Evolutionary conservation across 1,139 yeast genomes (phyloP).

Genomic region (Pichia sp.): DNA sequence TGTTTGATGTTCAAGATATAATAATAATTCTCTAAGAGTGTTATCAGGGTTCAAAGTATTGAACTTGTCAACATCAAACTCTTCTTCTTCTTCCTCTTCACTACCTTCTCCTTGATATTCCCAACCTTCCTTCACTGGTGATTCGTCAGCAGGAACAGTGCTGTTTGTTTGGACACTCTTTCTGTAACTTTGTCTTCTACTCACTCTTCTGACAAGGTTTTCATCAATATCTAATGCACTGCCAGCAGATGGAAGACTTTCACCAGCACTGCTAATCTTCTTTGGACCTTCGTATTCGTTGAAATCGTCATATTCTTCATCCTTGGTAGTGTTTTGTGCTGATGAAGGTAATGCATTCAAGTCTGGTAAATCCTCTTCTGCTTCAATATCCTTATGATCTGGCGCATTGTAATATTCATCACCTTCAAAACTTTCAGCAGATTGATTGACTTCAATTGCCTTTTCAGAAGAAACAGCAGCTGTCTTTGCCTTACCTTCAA

Average conservation of each 20-base stretch:
- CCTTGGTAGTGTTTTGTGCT: not conserved
- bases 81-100: conserved; percentile 26
- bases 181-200: conserved; percentile 12
- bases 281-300: conserved; percentile 6
- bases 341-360: no score
- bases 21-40: conserved; percentile 78
- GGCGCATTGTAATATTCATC: conserved; percentile 4
- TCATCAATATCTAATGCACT: conserved; percentile 26
- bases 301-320: conserved; percentile 12
- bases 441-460: not conserved
- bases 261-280: not conserved
- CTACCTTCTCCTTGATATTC: conserved; percentile 9
- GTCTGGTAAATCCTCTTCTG: no score
- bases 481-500: not conserved
- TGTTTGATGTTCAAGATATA: conserved; percentile 91
- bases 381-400: not conserved
- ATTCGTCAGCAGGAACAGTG: conserved; percentile 21
- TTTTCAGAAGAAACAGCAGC: not conserved
- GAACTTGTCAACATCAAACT: conserved; percentile 67
- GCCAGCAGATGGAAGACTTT: conserved; percentile 9
- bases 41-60: conserved; percentile 86
- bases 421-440: conserved; percentile 2
- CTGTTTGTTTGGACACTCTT: not conserved
- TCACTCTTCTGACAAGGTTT: conserved; percentile 17
- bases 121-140: conserved; percentile 3